phyloP scores from a whole-genome alignment of 768 basidiomycete genomes.

The Tulasnella sp. region DNA sequence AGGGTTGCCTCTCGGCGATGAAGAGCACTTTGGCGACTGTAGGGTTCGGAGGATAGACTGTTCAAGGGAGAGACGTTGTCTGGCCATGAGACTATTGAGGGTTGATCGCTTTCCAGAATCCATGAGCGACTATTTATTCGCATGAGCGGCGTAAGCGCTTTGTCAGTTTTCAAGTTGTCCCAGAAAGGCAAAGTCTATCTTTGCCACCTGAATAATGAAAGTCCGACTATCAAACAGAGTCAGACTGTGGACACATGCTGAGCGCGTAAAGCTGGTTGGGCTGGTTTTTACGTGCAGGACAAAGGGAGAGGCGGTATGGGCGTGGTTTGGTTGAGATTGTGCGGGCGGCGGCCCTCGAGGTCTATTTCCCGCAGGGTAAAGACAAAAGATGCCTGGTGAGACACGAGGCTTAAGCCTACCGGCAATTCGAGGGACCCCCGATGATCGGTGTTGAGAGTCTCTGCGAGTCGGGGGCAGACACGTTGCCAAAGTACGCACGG shows the following conservation, averaged over 20 bases:
- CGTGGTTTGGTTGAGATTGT: neutral
- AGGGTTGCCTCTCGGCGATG: too few species aligned
- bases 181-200: too few species aligned
- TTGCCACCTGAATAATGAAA: too few species aligned
- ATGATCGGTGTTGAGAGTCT: neutral
- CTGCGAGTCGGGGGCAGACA: neutral
- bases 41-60: too few species aligned
- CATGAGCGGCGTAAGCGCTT: too few species aligned
- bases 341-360: neutral
- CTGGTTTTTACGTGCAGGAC: neutral
- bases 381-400: neutral
- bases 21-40: too few species aligned
- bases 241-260: neutral
- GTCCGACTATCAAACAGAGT: neutral
- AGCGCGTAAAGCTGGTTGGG: neutral
- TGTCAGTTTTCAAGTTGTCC: too few species aligned
- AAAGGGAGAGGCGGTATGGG: neutral
- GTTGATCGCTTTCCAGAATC: too few species aligned
- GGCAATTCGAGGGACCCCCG: neutral
- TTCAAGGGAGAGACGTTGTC: too few species aligned
- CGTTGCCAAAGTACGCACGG: neutral
- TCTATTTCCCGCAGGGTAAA: neutral
- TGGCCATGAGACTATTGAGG: too few species aligned
- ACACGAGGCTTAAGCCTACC: neutral
- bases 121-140: too few species aligned